These are phyloP conservation scores for Salix exigua DNA, from an alignment of 345 rosid genomes.

Conservation along the genomic window DNA sequence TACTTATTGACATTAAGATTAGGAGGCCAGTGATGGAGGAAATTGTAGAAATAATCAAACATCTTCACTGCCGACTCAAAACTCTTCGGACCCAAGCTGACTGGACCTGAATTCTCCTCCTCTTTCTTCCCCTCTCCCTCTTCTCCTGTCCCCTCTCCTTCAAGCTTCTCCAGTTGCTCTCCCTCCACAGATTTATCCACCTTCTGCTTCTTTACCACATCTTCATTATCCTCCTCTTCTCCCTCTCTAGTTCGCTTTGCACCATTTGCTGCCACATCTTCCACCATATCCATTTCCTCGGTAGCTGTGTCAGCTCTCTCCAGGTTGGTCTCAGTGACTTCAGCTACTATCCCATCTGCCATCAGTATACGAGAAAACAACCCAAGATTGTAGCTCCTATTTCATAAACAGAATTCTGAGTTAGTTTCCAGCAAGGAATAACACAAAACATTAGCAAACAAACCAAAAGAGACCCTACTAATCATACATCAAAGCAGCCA, in stretches of 20 bases:
- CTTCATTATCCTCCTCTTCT: conserved; percentile 20
- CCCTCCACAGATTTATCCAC: conserved; percentile 21
- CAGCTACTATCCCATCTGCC: conserved; percentile 6
- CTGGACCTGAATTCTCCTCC: conserved; percentile 31
- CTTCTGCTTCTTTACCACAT: conserved; percentile 56
- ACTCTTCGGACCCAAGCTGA: conserved; percentile 73
- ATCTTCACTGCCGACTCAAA: conserved; percentile 68
- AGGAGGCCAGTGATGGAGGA: conserved; percentile 66
- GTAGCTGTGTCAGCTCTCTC: not conserved
- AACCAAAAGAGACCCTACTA: not conserved
- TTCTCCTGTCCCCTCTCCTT: conserved; percentile 21
- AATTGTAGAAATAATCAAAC: conserved; percentile 62
- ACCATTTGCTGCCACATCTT: not conserved
- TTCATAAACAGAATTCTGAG: not conserved
- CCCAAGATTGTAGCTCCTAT: not conserved
- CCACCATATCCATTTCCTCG: conserved; percentile 13
- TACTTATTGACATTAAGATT: conserved; percentile 68
- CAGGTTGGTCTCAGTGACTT: conserved; percentile 1
- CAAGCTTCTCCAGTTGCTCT: conserved; percentile 13
- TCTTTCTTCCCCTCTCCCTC: conserved; percentile 26
- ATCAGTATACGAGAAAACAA: not conserved
- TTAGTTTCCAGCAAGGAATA: not conserved
- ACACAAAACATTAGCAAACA: not conserved
- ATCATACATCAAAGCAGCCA: not conserved
- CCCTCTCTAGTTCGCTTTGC: conserved; percentile 13